Conservation (phyloP, 345 rosid species). For the Hypericum androsaemum region DNA sequence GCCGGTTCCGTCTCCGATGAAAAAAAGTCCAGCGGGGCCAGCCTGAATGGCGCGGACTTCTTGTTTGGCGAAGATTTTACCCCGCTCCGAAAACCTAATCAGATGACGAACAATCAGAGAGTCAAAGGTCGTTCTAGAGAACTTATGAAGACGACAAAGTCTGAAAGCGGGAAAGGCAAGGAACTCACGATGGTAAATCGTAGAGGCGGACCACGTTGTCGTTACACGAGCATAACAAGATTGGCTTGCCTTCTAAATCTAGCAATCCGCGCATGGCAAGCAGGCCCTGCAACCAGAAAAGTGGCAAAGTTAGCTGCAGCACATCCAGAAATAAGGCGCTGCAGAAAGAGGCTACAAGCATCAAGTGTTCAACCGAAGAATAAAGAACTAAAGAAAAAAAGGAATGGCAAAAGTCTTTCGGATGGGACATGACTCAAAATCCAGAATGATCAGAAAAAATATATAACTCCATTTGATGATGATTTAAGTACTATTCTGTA, state of each 20-base stretch:
- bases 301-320: too few relatives aligned
- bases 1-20: constrained; percentile 92
- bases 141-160: not conserved
- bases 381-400: too few relatives aligned
- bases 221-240: constrained; percentile 17
- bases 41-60: constrained; percentile 72
- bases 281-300: constrained; percentile 11
- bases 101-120: not conserved
- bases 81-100: constrained; percentile 73
- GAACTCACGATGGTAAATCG: constrained; percentile 92
- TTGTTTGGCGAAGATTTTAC: constrained; percentile 73
- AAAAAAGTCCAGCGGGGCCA: constrained; percentile 79
- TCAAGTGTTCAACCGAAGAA: too few relatives aligned
- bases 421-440: too few relatives aligned
- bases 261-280: constrained; percentile 7
- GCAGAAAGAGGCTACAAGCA: too few relatives aligned
- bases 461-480: too few relatives aligned
- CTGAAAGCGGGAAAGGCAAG: not conserved
- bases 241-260: constrained; percentile 16
- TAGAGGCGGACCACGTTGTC: constrained; percentile 21
- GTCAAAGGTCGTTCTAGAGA: not conserved
- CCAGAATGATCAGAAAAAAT: too few relatives aligned
- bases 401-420: too few relatives aligned
- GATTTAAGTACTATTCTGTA: too few relatives aligned
- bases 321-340: too few relatives aligned